These are phyloP conservation scores for Medicago arabica DNA, from an alignment of 306 rosid species.

Conservation along the genomic window DNA sequence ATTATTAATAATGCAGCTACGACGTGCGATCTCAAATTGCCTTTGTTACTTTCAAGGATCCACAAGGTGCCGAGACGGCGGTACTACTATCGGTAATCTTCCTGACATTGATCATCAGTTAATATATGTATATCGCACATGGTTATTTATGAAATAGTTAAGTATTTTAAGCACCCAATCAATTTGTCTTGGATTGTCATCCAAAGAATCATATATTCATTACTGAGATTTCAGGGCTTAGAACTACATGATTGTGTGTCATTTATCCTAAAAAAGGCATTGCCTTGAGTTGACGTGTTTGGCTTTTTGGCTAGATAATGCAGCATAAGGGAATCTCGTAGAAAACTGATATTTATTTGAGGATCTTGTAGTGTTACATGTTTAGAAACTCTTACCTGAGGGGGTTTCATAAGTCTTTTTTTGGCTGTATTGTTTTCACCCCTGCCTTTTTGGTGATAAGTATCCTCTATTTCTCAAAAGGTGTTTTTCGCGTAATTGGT, in stretches of 20 bases:
- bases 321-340: constrained; percentile 27
- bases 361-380: constrained; percentile 11
- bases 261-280: neutral
- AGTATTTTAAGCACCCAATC: constrained; percentile 2
- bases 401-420: constrained; percentile 29
- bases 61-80: constrained; percentile 96
- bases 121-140: constrained; percentile 5
- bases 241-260: constrained; percentile 11
- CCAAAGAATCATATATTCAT: constrained; percentile 14
- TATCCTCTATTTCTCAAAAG: constrained; percentile 13
- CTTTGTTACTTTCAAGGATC: constrained; percentile 88
- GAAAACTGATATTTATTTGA: constrained; percentile 9
- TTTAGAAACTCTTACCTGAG: constrained; percentile 12
- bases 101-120: constrained; percentile 31
- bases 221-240: constrained; percentile 24
- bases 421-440: constrained; percentile 30
- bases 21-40: constrained; percentile 88
- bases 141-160: neutral
- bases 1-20: constrained; percentile 54
- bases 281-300: constrained; percentile 16
- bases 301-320: constrained; percentile 18
- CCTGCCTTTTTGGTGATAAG: neutral
- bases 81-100: constrained; percentile 78
- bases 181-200: constrained; percentile 14
- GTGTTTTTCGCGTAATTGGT: constrained; percentile 2